These are phyloP conservation scores for Nissolia schottii DNA, from an alignment of 306 rosid genomes.

Conservation along the genomic window DNA sequence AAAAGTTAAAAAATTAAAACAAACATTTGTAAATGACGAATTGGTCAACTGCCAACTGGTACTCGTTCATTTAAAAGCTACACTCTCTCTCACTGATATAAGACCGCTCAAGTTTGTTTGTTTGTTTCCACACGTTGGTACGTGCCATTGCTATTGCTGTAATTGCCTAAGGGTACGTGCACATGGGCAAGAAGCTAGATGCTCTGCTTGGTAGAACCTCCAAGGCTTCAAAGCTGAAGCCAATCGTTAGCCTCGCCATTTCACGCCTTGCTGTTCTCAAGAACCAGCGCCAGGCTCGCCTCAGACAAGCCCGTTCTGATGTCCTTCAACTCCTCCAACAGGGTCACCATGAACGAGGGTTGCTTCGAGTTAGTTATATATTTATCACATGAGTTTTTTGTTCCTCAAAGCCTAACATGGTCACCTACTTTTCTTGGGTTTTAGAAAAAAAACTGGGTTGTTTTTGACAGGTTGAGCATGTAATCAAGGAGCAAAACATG, in stretches of 20 bases:
- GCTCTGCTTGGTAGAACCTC: conserved; percentile 62
- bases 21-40: background rate
- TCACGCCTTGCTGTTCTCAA: conserved; percentile 72
- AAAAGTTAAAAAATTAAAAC: background rate
- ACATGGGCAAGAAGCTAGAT: conserved; percentile 73
- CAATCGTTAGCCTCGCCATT: conserved; percentile 50
- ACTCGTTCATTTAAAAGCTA: background rate
- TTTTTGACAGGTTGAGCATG: conserved; percentile 66
- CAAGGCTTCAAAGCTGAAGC: conserved; percentile 56
- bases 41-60: background rate
- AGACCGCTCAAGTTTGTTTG: conserved; percentile 22
- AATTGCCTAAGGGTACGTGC: no score
- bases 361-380: conserved; percentile 57
- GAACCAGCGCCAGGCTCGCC: conserved; percentile 58
- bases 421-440: background rate
- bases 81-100: background rate
- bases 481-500: conserved; percentile 80
- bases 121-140: background rate
- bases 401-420: background rate
- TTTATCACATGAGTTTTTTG: background rate
- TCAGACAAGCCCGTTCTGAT: conserved; percentile 58
- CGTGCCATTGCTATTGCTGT: background rate
- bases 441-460: background rate
- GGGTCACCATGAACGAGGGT: conserved; percentile 71
- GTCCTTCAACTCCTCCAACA: conserved; percentile 69